Base-by-base conservation (phyloP, 2,329 filamentous ascomycete genomes). In the Aspergillus puulaauensis region DNA sequence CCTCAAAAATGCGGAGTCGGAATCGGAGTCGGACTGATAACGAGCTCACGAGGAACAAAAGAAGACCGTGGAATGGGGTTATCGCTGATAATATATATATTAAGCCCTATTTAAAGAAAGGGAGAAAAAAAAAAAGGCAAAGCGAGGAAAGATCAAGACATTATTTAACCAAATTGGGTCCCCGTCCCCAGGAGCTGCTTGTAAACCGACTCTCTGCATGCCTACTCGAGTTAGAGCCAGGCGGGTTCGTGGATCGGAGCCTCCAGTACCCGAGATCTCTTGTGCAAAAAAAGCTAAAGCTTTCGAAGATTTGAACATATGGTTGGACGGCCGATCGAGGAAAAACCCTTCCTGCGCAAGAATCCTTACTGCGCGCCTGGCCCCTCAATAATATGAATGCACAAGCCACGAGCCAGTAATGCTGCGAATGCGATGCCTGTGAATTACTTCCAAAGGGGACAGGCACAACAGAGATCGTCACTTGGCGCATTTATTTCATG, bases 281-380 rank as follows among this genome's bases (percentile, higher is more conserved):
- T 57, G 49, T 57, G 55, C 55, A 57, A 52, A 9, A 31, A 31
- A 7, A 49, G 51, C 43, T n/a, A 45, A 53, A n/a, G 31, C 46
- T 24, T n/a, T 19, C 3, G 27, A 24, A 7, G 5, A 31, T 31
- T 31, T 31, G 9, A 11, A 11, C 9, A 31, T 3, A 9, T 31
- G 40, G 46, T 9, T 48, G 46, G 46, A 14, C 31, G 4, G 40
- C 19, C 39, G 50, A 52, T 45, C 40, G n/a, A 17, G n/a, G n/a
- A 43, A 21, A 19, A 39, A 31, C 9, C 8, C 27, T 31, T 11
- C 11, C 27, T 31, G 27, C 27, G 27, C 7, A 19, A 21, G 33
- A 39, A 31, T 31, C 8, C 27, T 31, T 11, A 31, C 27, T 31
- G 27, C 27, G 27, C 8, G 27, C 27, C 27, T 27, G 24, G 24